These are phyloP conservation scores for Calophaca sinica DNA, from an alignment of 306 rosid species.

Conservation along the genomic window DNA sequence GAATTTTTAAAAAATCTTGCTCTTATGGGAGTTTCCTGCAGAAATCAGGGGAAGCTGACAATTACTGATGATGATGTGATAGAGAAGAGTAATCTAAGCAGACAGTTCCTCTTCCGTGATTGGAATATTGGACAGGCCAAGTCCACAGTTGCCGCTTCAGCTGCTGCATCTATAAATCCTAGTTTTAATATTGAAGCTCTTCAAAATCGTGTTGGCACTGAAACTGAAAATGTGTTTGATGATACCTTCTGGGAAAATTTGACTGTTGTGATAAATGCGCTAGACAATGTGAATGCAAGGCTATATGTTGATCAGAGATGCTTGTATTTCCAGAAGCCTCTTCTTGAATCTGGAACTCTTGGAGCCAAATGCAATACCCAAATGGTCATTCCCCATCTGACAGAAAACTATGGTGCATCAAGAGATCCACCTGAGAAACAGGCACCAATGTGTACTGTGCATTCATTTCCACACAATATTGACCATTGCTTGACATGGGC, in stretches of 20 bases:
- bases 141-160: conserved; percentile 91
- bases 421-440: conserved; percentile 99
- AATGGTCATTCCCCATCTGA: conserved; percentile 95
- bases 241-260: conserved; percentile 87
- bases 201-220: conserved; percentile 89
- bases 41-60: conserved; percentile 73
- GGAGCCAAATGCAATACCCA: conserved; percentile 99
- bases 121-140: conserved; percentile 99
- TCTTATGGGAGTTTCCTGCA: conserved; percentile 96
- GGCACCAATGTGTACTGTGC: conserved; percentile 99
- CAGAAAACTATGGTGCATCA: conserved; percentile 98
- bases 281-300: conserved; percentile 95
- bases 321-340: conserved; percentile 95
- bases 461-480: conserved; percentile 96
- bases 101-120: conserved; percentile 98
- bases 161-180: conserved; percentile 76
- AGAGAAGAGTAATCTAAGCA: conserved; percentile 95
- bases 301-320: conserved; percentile 96
- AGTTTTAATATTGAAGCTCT: conserved; percentile 72
- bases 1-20: conserved; percentile 91
- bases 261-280: conserved; percentile 82
- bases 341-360: conserved; percentile 97
- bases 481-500: conserved; percentile 99
- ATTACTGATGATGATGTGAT: conserved; percentile 96
- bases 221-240: conserved; percentile 85